Base-by-base conservation (phyloP, 2,329 filamentous ascomycete species). In the Paraconiothyrium brasiliense region DNA sequence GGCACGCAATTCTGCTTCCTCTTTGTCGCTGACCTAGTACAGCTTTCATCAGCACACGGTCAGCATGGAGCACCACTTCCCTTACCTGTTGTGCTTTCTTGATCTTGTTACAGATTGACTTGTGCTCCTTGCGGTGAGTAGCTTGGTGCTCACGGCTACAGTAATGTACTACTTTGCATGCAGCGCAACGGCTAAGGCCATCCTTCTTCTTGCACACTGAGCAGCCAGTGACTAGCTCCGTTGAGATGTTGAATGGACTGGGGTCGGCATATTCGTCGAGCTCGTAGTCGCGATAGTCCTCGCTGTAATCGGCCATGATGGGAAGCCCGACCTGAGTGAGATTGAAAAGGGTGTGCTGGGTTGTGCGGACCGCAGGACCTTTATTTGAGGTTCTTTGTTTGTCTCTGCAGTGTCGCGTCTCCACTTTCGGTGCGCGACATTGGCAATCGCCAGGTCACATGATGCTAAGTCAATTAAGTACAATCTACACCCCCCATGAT, bases 61-160 rank as follows among this genome's bases (percentile, higher is more conserved):
- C 1, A 8, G 39, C 27, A 41, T 16, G 5, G 3, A 16, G 39
- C 14, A 41, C 14, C 16, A 41, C 13, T 16, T 2, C 4, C 39
- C 39, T 41, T n/a, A 41, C 39, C 39, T 41, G 2, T 5, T 72
- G 72, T 10, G 61, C 59, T 43, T 76, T 76, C 59, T 76, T 78
- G 70, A 83, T 71, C 9, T 59, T 61, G 10, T 65, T 76, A 71
- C 84, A 86, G n/a, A 57, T 65, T 14, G 43, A 48, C 65, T 81
- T 81, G 73, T 86, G 83, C 2, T 58, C 43, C 0, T 62, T 43
- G 27, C 78, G 68, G 64, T 85, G 69, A 1, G 67, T 51, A 0
- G 55, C 55, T 69, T 85, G 82, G 67, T 85, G 83, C 0, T 81
- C 78, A 16, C 69, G 67, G 47, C 76, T 69, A 70, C 85, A 86